Percentiles rank a stretch among this genome's conserved stretches.
Conservation (phyloP, 257 asterid genomes). For the Ophiorrhiza pumila region DNA sequence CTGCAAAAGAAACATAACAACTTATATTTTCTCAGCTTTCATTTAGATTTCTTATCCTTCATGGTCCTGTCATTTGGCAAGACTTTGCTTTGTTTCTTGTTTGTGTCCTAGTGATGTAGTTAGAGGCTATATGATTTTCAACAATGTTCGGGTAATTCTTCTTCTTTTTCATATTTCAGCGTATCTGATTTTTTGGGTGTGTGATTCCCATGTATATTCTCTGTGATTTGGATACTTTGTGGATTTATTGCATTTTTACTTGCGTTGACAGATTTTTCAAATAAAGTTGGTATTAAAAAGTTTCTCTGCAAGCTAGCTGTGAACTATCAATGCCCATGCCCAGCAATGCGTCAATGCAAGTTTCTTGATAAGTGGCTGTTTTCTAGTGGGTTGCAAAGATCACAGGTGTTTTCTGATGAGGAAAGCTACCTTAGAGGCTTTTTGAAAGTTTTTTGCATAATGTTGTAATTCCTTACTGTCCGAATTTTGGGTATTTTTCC, state of each 20-base stretch:
- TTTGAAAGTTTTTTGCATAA: neutral
- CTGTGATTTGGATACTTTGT: neutral
- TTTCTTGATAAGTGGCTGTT: neutral
- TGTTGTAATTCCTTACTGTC: neutral
- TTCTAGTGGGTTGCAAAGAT: neutral
- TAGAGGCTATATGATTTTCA: neutral
- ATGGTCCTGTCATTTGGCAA: neutral
- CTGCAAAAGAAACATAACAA: neutral
- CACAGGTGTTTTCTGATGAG: neutral
- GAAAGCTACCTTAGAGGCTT: too few relatives aligned
- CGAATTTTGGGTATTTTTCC: neutral
- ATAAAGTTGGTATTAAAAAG: neutral
- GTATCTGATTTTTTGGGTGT: neutral
- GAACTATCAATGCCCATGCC: neutral
- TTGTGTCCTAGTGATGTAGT: neutral
- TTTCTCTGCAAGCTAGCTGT: neutral
- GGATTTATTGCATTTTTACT: neutral
- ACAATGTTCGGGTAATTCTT: neutral
- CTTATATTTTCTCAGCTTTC: neutral
- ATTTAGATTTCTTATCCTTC: neutral
- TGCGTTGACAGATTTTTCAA: neutral
- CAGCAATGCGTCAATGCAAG: neutral
- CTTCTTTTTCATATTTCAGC: neutral
- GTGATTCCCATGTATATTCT: neutral
- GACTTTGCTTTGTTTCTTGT: neutral